Conservation (phyloP, 108 stramenopile genomes). For the Cyclotella choctawhatcheeana region DNA sequence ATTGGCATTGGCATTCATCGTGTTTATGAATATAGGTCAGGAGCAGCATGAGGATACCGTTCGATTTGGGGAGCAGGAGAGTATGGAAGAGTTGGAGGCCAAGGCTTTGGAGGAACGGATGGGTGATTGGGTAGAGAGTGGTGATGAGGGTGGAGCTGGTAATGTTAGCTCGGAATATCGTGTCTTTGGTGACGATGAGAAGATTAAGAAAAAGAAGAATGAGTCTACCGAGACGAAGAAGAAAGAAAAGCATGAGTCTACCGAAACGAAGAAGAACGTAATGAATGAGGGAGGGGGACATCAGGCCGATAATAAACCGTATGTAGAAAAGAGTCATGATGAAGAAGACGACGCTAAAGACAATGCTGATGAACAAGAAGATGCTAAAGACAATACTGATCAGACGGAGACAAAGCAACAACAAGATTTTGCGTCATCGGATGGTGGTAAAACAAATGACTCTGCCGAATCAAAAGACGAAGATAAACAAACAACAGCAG, state of each 20-base stretch:
- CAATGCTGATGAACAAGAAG: background rate
- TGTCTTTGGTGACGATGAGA: constrained; percentile 8
- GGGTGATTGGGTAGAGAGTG: background rate
- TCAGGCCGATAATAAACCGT: too few species aligned
- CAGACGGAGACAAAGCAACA: too few species aligned
- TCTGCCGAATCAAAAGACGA: background rate
- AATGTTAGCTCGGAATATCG: too few species aligned
- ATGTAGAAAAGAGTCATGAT: too few species aligned
- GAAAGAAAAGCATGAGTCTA: background rate
- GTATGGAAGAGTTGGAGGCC: constrained; percentile 6
- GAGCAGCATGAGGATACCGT: constrained; percentile 22
- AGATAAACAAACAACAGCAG: background rate
- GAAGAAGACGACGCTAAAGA: too few species aligned
- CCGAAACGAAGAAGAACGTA: background rate
- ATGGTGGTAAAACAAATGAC: background rate
- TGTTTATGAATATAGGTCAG: constrained; percentile 30
- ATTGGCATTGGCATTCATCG: constrained; percentile 21
- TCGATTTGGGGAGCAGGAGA: background rate
- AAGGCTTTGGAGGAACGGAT: background rate
- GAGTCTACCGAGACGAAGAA: background rate
- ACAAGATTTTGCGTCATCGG: too few species aligned
- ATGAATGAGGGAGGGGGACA: too few species aligned
- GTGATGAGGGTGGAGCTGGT: background rate
- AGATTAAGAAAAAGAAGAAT: background rate
- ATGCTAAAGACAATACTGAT: background rate